Conservation (phyloP, 768 basidiomycete species). For the Amanita subjunquillea region DNA sequence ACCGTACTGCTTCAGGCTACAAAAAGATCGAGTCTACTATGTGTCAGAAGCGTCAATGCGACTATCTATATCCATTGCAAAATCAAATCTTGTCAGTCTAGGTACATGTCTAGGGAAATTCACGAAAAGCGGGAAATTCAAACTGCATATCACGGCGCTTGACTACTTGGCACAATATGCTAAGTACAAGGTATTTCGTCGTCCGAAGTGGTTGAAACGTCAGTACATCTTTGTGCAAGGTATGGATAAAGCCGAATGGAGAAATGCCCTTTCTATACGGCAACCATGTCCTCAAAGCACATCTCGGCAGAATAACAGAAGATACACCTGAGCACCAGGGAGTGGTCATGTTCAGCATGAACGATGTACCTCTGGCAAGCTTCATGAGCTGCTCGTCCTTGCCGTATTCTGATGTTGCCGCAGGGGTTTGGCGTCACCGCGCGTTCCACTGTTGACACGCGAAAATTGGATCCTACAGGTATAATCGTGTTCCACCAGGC, state of each 20-base stretch:
- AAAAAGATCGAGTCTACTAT: slow-evolving; percentile 93
- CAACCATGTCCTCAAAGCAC: slow-evolving; percentile 97
- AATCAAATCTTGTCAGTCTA: slow-evolving; percentile 84
- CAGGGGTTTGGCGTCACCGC: slow-evolving; percentile 98
- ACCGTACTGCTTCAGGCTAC: slow-evolving; percentile 90
- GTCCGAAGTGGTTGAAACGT: neutral
- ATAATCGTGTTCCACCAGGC: slow-evolving; percentile 99
- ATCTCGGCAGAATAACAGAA: slow-evolving; percentile 97
- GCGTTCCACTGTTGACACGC: slow-evolving; percentile 87
- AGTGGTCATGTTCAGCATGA: slow-evolving; percentile 95
- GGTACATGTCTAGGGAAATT: slow-evolving; percentile 99
- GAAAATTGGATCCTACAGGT: slow-evolving; percentile 94
- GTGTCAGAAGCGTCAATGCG: slow-evolving; percentile 94
- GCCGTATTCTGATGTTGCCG: slow-evolving; percentile 2
- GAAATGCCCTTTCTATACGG: slow-evolving; percentile 99
- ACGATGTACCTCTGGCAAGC: slow-evolving; percentile 81
- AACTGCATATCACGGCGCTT: slow-evolving; percentile 87
- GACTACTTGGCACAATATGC: slow-evolving; percentile 95
- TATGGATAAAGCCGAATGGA: slow-evolving; percentile 99
- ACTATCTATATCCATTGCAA: slow-evolving; percentile 82
- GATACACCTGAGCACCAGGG: slow-evolving; percentile 99
- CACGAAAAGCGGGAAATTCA: slow-evolving; percentile 95
- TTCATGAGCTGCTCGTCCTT: neutral
- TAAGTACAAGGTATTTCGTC: slow-evolving; percentile 78
- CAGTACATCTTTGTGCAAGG: slow-evolving; percentile 29